Evolutionary conservation across 2,329 filamentous ascomycete species (phyloP).

Genomic region (Dactylonectria estremocensis): DNA sequence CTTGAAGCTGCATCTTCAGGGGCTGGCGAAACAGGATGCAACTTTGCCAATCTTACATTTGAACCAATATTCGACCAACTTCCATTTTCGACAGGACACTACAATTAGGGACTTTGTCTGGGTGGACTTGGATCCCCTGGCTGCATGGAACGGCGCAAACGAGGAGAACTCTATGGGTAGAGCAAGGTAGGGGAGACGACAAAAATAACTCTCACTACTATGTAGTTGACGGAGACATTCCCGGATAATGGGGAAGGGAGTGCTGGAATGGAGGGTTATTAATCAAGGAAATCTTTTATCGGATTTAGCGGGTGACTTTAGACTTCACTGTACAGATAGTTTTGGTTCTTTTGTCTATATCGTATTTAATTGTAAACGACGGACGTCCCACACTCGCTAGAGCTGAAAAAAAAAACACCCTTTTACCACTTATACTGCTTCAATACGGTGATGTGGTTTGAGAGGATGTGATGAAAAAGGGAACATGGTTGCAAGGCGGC

Average conservation of each 20-base stretch:
- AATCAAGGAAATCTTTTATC: conserved; percentile 32
- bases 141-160: conserved; percentile 51
- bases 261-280: conserved; percentile 16
- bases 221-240: conserved; percentile 12
- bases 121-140: conserved; percentile 38
- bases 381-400: conserved; percentile 44
- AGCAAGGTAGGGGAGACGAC: conserved; percentile 35
- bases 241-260: conserved; percentile 9
- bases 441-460: not conserved
- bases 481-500: not conserved
- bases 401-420: conserved; percentile 38
- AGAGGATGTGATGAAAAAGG: not conserved
- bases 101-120: conserved; percentile 41
- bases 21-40: conserved; percentile 19
- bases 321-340: conserved; percentile 33
- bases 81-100: conserved; percentile 26
- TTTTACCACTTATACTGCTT: not conserved
- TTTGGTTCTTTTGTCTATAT: conserved; percentile 42
- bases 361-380: conserved; percentile 46
- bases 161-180: conserved; percentile 41
- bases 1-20: conserved; percentile 18
- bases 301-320: conserved; percentile 28
- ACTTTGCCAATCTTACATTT: conserved; percentile 25
- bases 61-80: conserved; percentile 38
- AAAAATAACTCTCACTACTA: conserved; percentile 40